These are phyloP conservation scores for Casuarina cunninghamiana DNA, from an alignment of 306 rosid species.

Conservation along the genomic window DNA sequence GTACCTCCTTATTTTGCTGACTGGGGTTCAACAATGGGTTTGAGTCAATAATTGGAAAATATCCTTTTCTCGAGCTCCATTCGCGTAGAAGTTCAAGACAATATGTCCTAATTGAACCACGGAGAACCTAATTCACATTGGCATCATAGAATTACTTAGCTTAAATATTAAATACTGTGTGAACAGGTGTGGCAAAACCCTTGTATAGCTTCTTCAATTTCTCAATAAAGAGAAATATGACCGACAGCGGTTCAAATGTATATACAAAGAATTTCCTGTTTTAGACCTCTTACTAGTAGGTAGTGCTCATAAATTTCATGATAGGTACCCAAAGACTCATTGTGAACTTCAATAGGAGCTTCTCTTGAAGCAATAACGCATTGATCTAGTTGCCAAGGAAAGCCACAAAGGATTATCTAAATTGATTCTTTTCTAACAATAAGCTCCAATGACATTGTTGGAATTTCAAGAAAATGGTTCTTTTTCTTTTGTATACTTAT, in stretches of 20 bases:
- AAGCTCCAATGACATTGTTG: no score
- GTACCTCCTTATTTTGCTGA: no score
- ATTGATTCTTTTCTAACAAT: no score
- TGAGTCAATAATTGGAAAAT: no score
- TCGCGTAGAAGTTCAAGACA: background rate
- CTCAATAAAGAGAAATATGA: conserved; percentile 16
- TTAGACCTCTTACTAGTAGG: background rate
- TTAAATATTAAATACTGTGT: conserved; percentile 1
- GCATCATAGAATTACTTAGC: background rate
- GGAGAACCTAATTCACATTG: background rate
- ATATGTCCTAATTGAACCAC: background rate
- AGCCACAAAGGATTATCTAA: no score
- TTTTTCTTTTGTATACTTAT: background rate
- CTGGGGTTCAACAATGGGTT: no score
- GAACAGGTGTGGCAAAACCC: background rate
- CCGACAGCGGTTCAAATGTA: background rate
- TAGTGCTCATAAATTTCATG: background rate
- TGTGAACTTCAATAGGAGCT: no score
- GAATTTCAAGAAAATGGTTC: no score
- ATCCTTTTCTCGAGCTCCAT: background rate
- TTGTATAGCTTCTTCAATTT: conserved; percentile 14
- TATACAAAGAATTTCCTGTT: background rate
- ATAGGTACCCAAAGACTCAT: background rate
- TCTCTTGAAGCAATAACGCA: no score
- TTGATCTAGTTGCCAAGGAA: no score